phyloP scores from a whole-genome alignment of 176 grass and related monocot species.

The Eragrostis curvula region DNA sequence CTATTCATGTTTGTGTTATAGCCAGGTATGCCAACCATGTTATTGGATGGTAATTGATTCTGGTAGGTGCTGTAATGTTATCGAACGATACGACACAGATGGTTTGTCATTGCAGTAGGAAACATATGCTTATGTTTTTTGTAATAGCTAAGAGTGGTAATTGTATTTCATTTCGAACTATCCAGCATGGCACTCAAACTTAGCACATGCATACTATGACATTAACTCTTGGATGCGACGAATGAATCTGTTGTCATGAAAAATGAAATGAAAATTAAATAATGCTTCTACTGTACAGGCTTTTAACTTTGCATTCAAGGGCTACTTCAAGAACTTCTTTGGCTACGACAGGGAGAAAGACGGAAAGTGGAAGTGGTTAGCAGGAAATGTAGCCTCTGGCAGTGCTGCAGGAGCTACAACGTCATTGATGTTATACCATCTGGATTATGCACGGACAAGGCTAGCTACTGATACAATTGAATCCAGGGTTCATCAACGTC shows the following conservation, averaged over 20 bases:
- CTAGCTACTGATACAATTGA: constrained; percentile 87
- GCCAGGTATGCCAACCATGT: neutral
- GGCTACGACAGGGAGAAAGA: constrained; percentile 70
- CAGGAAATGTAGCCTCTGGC: constrained; percentile 80
- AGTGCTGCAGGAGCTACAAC: constrained; percentile 89
- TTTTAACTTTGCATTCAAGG: constrained; percentile 97
- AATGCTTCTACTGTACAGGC: constrained; percentile 54
- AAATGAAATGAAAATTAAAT: constrained; percentile 18
- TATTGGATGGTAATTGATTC: neutral
- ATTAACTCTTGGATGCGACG: neutral
- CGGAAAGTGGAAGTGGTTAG: constrained; percentile 67
- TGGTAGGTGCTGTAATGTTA: neutral
- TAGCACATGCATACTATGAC: constrained; percentile 9
- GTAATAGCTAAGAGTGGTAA: constrained; percentile 29
- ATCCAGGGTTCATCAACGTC: constrained; percentile 49
- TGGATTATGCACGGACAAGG: constrained; percentile 83
- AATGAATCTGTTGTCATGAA: neutral
- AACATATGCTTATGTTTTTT: constrained; percentile 10
- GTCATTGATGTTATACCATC: constrained; percentile 79
- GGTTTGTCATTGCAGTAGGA: constrained; percentile 7
- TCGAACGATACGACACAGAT: neutral
- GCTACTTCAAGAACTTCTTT: constrained; percentile 84
- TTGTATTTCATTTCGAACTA: neutral
- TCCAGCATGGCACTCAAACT: neutral
- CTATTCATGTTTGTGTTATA: neutral